phyloP scores from a whole-genome alignment of 495 filamentous ascomycete species.

The Clavariopsis aquatica region DNA sequence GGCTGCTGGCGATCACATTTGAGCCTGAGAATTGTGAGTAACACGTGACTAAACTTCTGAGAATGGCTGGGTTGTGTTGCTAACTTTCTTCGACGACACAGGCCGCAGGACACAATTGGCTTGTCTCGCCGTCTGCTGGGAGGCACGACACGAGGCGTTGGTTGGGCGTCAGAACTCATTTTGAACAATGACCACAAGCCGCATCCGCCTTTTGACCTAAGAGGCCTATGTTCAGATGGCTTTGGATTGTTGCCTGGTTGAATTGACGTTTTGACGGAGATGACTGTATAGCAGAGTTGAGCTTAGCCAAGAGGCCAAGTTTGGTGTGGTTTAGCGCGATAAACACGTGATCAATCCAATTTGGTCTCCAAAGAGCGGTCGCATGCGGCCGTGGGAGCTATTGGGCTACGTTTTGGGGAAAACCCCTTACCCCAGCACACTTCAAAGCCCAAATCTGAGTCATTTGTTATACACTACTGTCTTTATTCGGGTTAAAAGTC shows the following conservation, averaged over 20 bases:
- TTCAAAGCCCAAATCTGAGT: neutral
- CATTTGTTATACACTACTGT: too few relatives aligned
- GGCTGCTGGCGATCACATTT: constrained; percentile 33
- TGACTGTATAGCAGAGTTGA: constrained; percentile 45
- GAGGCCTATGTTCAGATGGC: neutral
- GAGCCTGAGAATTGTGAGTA: constrained; percentile 5
- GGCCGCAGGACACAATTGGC: constrained; percentile 24
- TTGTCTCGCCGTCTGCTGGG: constrained; percentile 28
- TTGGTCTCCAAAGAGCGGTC: too few relatives aligned
- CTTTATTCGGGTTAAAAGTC: too few relatives aligned
- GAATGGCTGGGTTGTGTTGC: neutral
- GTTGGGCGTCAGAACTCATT: constrained; percentile 14
- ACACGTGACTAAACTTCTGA: constrained; percentile 1
- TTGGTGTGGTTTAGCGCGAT: too few relatives aligned
- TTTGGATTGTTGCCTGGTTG: neutral
- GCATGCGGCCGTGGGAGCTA: too few relatives aligned
- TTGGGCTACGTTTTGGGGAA: too few relatives aligned
- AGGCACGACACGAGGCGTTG: constrained; percentile 15
- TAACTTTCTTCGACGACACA: constrained; percentile 29
- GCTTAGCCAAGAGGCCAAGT: constrained; percentile 62
- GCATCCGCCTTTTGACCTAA: neutral
- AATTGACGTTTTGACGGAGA: neutral
- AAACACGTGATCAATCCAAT: too few relatives aligned
- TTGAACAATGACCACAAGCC: neutral
- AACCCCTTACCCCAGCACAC: too few relatives aligned